Conservation (phyloP, 225 moss, liverwort and hornwort species). For the Sphagnum tenellum region DNA sequence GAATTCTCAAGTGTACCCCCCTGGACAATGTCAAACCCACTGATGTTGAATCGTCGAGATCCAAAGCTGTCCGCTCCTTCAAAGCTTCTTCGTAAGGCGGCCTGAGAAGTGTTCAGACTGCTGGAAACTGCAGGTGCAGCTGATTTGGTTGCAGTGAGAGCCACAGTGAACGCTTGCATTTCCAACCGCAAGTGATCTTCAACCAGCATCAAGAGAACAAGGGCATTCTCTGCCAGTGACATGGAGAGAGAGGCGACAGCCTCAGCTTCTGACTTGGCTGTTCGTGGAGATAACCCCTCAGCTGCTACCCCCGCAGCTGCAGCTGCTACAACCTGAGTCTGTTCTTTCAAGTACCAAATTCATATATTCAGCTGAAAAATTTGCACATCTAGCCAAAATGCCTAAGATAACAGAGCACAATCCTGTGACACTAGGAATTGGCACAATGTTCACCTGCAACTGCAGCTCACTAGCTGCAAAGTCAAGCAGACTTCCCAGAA, state of each 20-base stretch:
- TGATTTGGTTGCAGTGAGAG: slow-evolving; percentile 12
- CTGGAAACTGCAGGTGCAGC: slow-evolving; percentile 24
- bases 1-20: slow-evolving; percentile 29
- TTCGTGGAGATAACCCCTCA: slow-evolving; percentile 91
- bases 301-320: slow-evolving; percentile 99
- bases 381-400: too few relatives aligned
- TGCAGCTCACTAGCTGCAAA: slow-evolving; percentile 93
- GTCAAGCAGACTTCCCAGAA: slow-evolving; percentile 78
- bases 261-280: slow-evolving; percentile 94
- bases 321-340: slow-evolving; percentile 98
- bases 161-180: slow-evolving; percentile 51
- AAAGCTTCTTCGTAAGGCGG: slow-evolving; percentile 19
- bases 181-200: slow-evolving; percentile 95
- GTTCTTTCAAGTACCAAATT: slow-evolving; percentile 9
- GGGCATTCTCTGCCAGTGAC: slow-evolving; percentile 97
- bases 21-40: slow-evolving; percentile 36
- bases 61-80: slow-evolving; percentile 30
- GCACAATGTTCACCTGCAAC: slow-evolving; percentile 53
- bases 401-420: too few relatives aligned
- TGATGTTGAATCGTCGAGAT: slow-evolving; percentile 27
- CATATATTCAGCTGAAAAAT: too few relatives aligned
- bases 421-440: background rate
- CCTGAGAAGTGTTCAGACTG: slow-evolving; percentile 8
- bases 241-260: slow-evolving; percentile 89
- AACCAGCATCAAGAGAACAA: slow-evolving; percentile 98